These are phyloP conservation scores for Corniculantispora saksenae DNA, from an alignment of 2,329 filamentous ascomycete species.

Conservation along the genomic window DNA sequence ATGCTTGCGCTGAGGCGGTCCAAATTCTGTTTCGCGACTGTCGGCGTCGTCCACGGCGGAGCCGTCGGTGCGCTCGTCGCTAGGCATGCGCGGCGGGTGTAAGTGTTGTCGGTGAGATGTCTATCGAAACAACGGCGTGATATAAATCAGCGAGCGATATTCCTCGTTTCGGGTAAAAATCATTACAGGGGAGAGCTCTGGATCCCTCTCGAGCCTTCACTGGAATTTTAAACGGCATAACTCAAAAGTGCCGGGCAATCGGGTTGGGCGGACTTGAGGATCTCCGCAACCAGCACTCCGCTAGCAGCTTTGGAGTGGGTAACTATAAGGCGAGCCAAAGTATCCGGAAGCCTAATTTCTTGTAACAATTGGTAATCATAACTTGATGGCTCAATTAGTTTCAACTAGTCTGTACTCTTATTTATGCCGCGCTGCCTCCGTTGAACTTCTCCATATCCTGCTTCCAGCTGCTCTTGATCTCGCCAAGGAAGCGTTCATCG, in stretches of 20 bases:
- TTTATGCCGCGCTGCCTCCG: not conserved
- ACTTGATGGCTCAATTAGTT: no score
- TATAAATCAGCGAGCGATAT: no score
- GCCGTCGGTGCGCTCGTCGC: not conserved
- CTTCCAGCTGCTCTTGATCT: slow-evolving; percentile 35
- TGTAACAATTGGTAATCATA: not conserved
- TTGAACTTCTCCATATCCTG: slow-evolving; percentile 3
- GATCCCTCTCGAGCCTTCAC: not conserved
- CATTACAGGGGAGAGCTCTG: no score
- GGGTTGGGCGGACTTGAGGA: slow-evolving; percentile 6
- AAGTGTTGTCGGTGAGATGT: not conserved
- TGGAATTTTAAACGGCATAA: not conserved
- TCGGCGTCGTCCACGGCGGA: not conserved
- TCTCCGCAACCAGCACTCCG: slow-evolving; percentile 6
- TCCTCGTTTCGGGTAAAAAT: no score
- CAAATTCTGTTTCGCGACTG: not conserved
- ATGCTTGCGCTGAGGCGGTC: not conserved
- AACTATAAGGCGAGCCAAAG: not conserved
- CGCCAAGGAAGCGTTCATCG: slow-evolving; percentile 41
- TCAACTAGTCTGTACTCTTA: not conserved
- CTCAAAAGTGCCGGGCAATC: not conserved
- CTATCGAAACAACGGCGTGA: not conserved
- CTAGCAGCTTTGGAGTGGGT: not conserved
- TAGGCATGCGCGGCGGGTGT: not conserved
- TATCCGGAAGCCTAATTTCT: not conserved